These are phyloP conservation scores for Hypoxylon sp. DNA, from an alignment of 2,329 filamentous ascomycete genomes.

Conservation along the genomic window DNA sequence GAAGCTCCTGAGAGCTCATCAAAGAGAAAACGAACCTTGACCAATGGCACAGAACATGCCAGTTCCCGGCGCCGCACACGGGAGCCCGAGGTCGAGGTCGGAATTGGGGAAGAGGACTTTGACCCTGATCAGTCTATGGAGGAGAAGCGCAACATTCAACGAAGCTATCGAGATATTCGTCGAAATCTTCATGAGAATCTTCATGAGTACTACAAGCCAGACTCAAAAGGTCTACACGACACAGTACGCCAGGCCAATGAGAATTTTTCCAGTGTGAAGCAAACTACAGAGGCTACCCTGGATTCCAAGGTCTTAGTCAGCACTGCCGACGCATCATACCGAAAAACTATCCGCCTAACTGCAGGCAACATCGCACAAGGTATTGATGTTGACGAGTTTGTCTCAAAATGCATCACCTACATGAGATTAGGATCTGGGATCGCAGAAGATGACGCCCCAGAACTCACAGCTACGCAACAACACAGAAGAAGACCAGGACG, in stretches of 20 bases:
- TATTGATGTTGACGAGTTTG: slow-evolving; percentile 90
- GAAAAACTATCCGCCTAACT: slow-evolving; percentile 81
- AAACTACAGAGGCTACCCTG: slow-evolving; percentile 90
- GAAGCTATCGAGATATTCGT: slow-evolving; percentile 76
- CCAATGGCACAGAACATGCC: slow-evolving; percentile 50
- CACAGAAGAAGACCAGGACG: slow-evolving; percentile 58
- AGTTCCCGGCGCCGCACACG: slow-evolving; percentile 52
- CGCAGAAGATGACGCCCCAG: slow-evolving; percentile 64
- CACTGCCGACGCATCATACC: slow-evolving; percentile 83
- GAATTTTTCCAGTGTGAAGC: slow-evolving; percentile 78
- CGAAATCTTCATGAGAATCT: slow-evolving; percentile 74
- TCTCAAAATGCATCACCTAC: slow-evolving; percentile 89
- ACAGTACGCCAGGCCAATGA: slow-evolving; percentile 77
- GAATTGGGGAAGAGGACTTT: slow-evolving; percentile 42
- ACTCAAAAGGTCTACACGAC: slow-evolving; percentile 75
- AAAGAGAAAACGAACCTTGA: slow-evolving; percentile 53
- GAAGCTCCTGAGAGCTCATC: slow-evolving; percentile 46
- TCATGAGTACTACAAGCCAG: slow-evolving; percentile 77
- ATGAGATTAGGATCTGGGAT: slow-evolving; percentile 80
- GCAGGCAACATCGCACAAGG: slow-evolving; percentile 81
- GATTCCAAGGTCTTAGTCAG: slow-evolving; percentile 89
- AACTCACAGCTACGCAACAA: slow-evolving; percentile 66
- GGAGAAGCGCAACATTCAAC: slow-evolving; percentile 79
- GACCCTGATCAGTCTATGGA: slow-evolving; percentile 85
- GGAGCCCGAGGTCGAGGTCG: slow-evolving; percentile 46